Percentiles rank a stretch among this genome's conserved stretches.
phyloP scores from a whole-genome alignment of 768 basidiomycete species.

The Boletus rubroflammeus region DNA sequence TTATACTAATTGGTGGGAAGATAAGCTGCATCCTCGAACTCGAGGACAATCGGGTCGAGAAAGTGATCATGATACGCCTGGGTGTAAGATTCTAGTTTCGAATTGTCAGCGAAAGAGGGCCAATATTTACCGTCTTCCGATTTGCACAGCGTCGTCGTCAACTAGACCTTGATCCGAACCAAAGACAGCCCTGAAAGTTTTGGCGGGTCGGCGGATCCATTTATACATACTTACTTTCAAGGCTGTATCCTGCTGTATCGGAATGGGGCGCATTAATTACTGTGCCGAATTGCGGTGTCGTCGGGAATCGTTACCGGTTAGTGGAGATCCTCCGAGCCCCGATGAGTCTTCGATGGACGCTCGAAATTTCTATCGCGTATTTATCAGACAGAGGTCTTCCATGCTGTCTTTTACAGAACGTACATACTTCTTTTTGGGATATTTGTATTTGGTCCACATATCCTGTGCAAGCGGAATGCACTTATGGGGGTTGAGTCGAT shows the following conservation, averaged over 20 bases:
- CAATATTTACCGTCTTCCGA: not conserved
- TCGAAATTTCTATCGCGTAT: slow-evolving; percentile 14
- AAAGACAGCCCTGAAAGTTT: slow-evolving; percentile 12
- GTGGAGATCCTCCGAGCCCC: slow-evolving; percentile 16
- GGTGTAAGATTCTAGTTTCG: not conserved
- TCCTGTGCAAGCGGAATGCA: not conserved
- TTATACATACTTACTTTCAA: not conserved
- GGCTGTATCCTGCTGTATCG: slow-evolving; percentile 8
- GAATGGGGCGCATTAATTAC: not conserved
- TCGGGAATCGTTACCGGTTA: slow-evolving; percentile 12
- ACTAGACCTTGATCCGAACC: slow-evolving; percentile 11
- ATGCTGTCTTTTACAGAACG: slow-evolving; percentile 6
- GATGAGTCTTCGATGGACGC: slow-evolving; percentile 17
- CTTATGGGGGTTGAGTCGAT: not conserved
- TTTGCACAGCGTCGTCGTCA: not conserved
- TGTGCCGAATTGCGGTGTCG: slow-evolving; percentile 14
- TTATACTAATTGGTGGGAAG: not conserved
- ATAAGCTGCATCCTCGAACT: slow-evolving; percentile 1
- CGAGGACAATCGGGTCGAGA: slow-evolving; percentile 2
- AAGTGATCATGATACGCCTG: not conserved
- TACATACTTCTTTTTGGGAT: slow-evolving; percentile 7
- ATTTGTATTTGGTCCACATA: not conserved
- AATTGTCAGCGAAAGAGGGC: not conserved
- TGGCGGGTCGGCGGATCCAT: slow-evolving; percentile 13
- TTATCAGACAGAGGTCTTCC: slow-evolving; percentile 18